Evolutionary conservation across 768 basidiomycete genomes (phyloP).

Genomic region (Pisolithus sp.): DNA sequence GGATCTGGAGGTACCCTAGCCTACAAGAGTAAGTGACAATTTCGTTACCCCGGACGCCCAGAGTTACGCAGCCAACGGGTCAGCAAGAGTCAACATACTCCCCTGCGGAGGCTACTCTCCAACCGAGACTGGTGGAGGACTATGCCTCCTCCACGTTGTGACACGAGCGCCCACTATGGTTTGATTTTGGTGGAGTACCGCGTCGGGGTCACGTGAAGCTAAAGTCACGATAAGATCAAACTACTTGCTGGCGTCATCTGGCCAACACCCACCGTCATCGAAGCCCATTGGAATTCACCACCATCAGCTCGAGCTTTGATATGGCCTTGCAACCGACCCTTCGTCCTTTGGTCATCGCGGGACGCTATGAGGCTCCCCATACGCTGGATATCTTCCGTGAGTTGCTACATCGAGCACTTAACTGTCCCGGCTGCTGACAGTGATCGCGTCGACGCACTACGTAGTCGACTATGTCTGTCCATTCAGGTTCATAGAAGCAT

Average conservation of each 20-base stretch:
- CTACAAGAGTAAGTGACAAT: no score
- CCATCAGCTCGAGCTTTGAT: not conserved
- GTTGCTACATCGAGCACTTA: slow-evolving; percentile 17
- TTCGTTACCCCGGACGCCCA: no score
- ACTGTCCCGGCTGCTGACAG: not conserved
- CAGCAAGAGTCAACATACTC: no score
- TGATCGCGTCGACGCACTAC: not conserved
- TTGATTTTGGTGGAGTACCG: no score
- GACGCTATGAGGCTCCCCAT: slow-evolving; percentile 55
- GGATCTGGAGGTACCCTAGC: no score
- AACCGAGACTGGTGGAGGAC: no score
- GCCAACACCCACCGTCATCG: not conserved
- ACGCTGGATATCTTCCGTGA: slow-evolving; percentile 75
- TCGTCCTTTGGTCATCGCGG: slow-evolving; percentile 56
- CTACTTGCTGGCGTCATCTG: not conserved
- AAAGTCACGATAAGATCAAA: not conserved
- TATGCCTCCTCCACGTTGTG: no score
- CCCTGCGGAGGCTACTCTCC: no score
- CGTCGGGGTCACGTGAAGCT: not conserved
- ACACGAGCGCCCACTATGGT: no score
- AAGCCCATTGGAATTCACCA: not conserved
- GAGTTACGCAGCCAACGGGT: no score
- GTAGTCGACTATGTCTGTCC: slow-evolving; percentile 87
- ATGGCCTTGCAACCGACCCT: slow-evolving; percentile 83
- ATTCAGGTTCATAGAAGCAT: slow-evolving; percentile 44